Evolutionary conservation across 2,329 filamentous ascomycete species (phyloP).

Genomic region (Ophiostoma ulmi): DNA sequence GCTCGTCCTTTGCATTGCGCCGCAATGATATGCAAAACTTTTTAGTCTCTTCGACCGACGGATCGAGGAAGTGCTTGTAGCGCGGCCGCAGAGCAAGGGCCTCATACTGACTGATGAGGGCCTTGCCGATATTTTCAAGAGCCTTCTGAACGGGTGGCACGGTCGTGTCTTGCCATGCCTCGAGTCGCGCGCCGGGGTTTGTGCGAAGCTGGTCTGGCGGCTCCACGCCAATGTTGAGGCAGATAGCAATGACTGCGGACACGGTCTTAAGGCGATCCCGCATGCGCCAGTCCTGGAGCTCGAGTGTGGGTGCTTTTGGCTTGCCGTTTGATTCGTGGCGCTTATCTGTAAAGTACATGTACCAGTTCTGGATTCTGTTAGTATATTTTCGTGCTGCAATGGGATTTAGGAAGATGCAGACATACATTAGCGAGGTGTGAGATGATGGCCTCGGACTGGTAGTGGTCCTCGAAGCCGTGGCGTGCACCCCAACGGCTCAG

Average conservation of each 20-base stretch:
- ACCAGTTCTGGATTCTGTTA: slow-evolving; percentile 62
- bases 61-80: slow-evolving; percentile 95
- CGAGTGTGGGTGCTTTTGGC: slow-evolving; percentile 61
- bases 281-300: slow-evolving; percentile 94
- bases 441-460: slow-evolving; percentile 84
- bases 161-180: slow-evolving; percentile 95
- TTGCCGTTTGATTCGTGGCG: slow-evolving; percentile 91
- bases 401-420: neutral
- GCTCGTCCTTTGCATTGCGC: slow-evolving; percentile 89
- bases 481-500: slow-evolving; percentile 52
- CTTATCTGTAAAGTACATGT: slow-evolving; percentile 99
- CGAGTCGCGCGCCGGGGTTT: slow-evolving; percentile 83
- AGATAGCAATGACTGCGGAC: slow-evolving; percentile 87
- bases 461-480: slow-evolving; percentile 89
- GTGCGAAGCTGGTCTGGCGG: slow-evolving; percentile 96
- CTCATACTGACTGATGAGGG: slow-evolving; percentile 93
- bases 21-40: slow-evolving; percentile 89
- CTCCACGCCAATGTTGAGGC: slow-evolving; percentile 94
- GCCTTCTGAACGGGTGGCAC: slow-evolving; percentile 74
- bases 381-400: neutral
- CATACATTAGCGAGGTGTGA: slow-evolving; percentile 61
- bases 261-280: slow-evolving; percentile 94
- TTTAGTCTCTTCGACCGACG: slow-evolving; percentile 94
- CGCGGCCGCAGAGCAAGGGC: slow-evolving; percentile 90
- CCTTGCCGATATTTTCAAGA: slow-evolving; percentile 90